phyloP scores from a whole-genome alignment of 306 rosid genomes.

The Cucumis cinereus region DNA sequence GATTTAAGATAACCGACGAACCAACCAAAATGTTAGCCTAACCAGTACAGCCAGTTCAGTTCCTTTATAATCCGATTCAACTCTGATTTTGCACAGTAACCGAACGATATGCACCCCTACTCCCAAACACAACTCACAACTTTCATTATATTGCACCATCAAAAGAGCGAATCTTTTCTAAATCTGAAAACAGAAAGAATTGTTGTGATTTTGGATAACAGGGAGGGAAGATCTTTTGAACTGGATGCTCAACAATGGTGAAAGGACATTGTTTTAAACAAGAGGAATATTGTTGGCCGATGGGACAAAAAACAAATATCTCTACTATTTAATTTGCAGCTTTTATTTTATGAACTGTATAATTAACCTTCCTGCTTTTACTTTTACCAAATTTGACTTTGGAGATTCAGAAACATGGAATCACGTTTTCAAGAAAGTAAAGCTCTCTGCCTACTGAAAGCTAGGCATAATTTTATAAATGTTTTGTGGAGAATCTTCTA shows the following conservation, averaged over 20 bases:
- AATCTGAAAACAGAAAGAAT: neutral
- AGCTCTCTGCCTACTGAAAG: neutral
- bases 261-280: neutral
- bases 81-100: too few species aligned
- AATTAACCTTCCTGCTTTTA: neutral
- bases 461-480: neutral
- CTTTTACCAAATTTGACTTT: slow-evolving; percentile 1
- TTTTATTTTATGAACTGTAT: neutral
- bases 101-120: too few species aligned
- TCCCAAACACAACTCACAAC: too few species aligned
- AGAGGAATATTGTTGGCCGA: neutral
- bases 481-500: neutral
- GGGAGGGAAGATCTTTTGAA: neutral
- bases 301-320: neutral
- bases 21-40: too few species aligned
- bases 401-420: neutral
- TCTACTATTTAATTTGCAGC: neutral
- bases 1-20: too few species aligned
- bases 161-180: too few species aligned
- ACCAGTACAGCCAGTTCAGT: too few species aligned
- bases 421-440: neutral
- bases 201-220: neutral
- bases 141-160: too few species aligned
- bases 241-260: neutral
- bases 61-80: too few species aligned